These are phyloP conservation scores for Phytophthora ohioensis DNA, from an alignment of 352 stramenopile species.

Conservation along the genomic window DNA sequence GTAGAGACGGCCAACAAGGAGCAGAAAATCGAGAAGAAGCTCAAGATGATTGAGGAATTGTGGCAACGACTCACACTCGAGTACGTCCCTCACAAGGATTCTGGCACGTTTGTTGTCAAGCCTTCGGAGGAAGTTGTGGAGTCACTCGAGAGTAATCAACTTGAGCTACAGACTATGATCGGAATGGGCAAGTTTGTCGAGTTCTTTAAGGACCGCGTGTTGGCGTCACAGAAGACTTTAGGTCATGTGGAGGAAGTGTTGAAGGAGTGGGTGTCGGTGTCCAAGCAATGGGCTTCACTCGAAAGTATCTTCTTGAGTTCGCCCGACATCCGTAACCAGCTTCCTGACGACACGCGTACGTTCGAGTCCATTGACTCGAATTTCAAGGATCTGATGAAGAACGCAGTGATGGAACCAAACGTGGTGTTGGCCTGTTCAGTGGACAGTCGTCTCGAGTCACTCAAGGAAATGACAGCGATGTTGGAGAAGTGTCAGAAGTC, in stretches of 20 bases:
- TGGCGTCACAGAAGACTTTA: constrained; percentile 81
- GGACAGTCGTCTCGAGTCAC: constrained; percentile 78
- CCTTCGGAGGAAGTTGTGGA: constrained; percentile 89
- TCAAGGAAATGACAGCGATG: constrained; percentile 91
- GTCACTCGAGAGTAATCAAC: constrained; percentile 86
- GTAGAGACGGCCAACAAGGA: constrained; percentile 91
- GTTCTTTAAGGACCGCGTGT: constrained; percentile 89
- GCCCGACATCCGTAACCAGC: constrained; percentile 88
- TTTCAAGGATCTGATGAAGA: constrained; percentile 93
- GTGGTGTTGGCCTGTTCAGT: constrained; percentile 81
- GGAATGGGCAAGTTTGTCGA: constrained; percentile 93
- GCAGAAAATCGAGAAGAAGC: constrained; percentile 92
- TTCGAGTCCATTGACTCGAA: constrained; percentile 92
- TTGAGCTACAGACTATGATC: constrained; percentile 91
- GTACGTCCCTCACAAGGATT: constrained; percentile 90
- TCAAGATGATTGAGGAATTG: constrained; percentile 89
- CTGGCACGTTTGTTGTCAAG: constrained; percentile 87
- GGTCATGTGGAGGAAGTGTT: constrained; percentile 89
- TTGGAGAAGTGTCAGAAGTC: constrained; percentile 91
- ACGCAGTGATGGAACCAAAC: constrained; percentile 86
- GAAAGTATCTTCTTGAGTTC: constrained; percentile 92
- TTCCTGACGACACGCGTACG: constrained; percentile 86
- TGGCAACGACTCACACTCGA: constrained; percentile 86
- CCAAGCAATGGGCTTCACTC: constrained; percentile 89
- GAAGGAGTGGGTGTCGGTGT: constrained; percentile 90